Percentiles rank a stretch among this genome's conserved stretches.
Conservation (phyloP, 306 rosid genomes). For the Cicer pinnatifidum region DNA sequence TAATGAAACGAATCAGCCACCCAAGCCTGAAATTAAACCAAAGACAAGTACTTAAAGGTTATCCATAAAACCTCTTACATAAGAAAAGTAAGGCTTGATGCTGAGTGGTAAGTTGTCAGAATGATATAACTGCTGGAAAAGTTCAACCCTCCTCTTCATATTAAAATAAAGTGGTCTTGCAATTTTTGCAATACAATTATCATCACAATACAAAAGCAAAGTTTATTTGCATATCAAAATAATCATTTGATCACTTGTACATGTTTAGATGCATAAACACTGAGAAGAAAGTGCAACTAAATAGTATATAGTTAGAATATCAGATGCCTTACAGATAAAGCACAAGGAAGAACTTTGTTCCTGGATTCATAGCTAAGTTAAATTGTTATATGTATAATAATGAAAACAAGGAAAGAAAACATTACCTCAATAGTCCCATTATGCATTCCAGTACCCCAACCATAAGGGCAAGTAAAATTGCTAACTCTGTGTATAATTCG, state of each 20-base stretch:
- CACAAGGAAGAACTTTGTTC: background rate
- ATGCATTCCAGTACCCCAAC: slow-evolving; percentile 92
- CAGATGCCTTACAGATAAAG: slow-evolving; percentile 23
- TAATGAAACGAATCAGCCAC: slow-evolving; percentile 95
- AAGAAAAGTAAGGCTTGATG: slow-evolving; percentile 35
- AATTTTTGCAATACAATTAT: slow-evolving; percentile 27
- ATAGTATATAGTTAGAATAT: slow-evolving; percentile 4
- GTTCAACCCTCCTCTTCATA: slow-evolving; percentile 27
- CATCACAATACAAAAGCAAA: slow-evolving; percentile 5
- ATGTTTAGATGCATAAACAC: background rate
- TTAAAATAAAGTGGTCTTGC: background rate
- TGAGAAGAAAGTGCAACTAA: slow-evolving; percentile 25
- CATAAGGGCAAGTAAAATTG: slow-evolving; percentile 89
- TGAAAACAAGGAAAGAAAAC: slow-evolving; percentile 35
- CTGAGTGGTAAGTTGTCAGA: slow-evolving; percentile 29
- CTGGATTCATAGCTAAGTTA: slow-evolving; percentile 28
- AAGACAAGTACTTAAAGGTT: slow-evolving; percentile 27
- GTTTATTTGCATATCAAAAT: slow-evolving; percentile 24
- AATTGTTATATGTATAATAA: slow-evolving; percentile 26
- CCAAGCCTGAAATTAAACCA: slow-evolving; percentile 79
- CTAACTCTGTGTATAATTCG: slow-evolving; percentile 80
- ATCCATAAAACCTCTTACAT: slow-evolving; percentile 26
- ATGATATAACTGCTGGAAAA: slow-evolving; percentile 25
- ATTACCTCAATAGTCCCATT: slow-evolving; percentile 94
- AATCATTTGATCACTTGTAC: slow-evolving; percentile 23